Evolutionary conservation across 2,329 filamentous ascomycete genomes (phyloP).

Genomic region (Botryosphaeria dothidea): DNA sequence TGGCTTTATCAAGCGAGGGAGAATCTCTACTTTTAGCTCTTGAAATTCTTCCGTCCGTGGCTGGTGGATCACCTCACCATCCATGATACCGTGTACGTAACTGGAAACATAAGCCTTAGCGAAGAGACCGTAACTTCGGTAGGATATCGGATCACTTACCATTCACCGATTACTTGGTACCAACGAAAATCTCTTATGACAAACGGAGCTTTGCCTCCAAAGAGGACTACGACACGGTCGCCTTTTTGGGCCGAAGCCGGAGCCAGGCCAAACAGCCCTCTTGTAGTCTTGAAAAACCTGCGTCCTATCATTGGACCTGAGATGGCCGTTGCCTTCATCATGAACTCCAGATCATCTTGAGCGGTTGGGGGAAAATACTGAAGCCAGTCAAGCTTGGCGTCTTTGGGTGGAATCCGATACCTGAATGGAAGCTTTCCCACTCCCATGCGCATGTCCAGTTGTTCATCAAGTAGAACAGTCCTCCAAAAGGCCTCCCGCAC

Average conservation of each 20-base stretch:
- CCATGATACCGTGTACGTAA: not conserved
- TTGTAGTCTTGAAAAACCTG: not conserved
- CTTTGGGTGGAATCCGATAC: not conserved
- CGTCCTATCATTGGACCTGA: not conserved
- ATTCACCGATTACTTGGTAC: not conserved
- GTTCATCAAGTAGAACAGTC: not conserved
- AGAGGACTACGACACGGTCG: not conserved
- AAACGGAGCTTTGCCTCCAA: not conserved
- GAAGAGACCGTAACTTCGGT: not conserved
- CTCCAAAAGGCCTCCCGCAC: not conserved
- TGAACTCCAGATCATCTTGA: not conserved
- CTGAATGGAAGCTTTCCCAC: not conserved
- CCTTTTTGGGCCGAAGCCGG: not conserved
- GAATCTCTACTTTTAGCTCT: too few species aligned
- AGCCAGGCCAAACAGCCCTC: not conserved
- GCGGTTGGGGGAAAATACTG: not conserved
- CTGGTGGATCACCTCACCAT: not conserved
- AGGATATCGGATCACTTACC: not conserved
- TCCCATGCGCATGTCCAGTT: not conserved
- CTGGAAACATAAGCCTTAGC: not conserved
- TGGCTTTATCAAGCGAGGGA: too few species aligned
- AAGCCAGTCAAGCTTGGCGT: not conserved
- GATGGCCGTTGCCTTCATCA: too few species aligned
- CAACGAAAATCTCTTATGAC: not conserved
- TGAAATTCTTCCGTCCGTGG: not conserved